Conservation (phyloP, 2,329 filamentous ascomycete genomes). For the Stagonosporopsis rhizophila region DNA sequence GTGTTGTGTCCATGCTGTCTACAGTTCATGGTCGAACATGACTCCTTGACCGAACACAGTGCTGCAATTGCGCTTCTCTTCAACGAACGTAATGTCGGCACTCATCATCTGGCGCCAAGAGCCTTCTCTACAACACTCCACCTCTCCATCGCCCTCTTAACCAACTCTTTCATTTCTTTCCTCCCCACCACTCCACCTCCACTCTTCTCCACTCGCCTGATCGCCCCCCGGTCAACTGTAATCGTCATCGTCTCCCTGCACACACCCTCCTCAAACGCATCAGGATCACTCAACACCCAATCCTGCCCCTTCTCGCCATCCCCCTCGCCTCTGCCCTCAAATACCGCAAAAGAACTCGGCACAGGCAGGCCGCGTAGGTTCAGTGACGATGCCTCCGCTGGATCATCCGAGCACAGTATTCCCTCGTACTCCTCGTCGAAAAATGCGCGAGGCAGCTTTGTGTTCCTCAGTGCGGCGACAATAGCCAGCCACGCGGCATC, state of each 20-base stretch:
- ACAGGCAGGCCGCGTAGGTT: conserved; percentile 72
- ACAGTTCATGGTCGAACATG: not conserved
- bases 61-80: not conserved
- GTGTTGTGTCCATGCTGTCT: not conserved
- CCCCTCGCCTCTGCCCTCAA: conserved; percentile 58
- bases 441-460: conserved; percentile 76
- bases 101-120: conserved; percentile 17
- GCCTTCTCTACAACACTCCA: conserved; percentile 65
- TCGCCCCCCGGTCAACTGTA: conserved; percentile 80
- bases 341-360: conserved; percentile 79
- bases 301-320: conserved; percentile 44
- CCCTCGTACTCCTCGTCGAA: conserved; percentile 85
- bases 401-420: conserved; percentile 74
- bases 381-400: conserved; percentile 63
- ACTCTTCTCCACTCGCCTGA: conserved; percentile 79
- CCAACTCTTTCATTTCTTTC: conserved; percentile 66
- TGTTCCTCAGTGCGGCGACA: conserved; percentile 79
- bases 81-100: not conserved
- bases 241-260: conserved; percentile 85
- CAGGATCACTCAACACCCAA: conserved; percentile 88
- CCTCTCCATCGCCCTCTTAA: conserved; percentile 66
- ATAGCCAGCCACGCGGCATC: conserved; percentile 89
- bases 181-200: conserved; percentile 76
- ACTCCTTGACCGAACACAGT: not conserved
- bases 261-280: conserved; percentile 85